phyloP scores from a whole-genome alignment of 2,329 filamentous ascomycete genomes.

The Phoma sp. region DNA sequence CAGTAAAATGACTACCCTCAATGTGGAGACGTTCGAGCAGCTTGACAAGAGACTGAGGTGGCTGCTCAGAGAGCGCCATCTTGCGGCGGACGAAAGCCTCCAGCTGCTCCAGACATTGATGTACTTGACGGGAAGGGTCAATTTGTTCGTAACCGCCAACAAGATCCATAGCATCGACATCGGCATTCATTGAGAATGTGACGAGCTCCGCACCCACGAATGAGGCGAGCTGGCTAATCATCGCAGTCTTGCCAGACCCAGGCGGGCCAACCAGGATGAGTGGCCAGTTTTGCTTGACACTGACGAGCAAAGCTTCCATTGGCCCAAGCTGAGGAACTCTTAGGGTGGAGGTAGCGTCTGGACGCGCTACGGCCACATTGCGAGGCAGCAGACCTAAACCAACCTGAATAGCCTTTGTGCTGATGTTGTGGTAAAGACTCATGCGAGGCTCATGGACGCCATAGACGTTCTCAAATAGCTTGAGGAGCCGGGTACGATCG shows the following conservation, averaged over 20 bases:
- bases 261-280: constrained; percentile 87
- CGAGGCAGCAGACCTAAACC: constrained; percentile 76
- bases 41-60: constrained; percentile 15
- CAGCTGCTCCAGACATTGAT: constrained; percentile 65
- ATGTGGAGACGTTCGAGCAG: constrained; percentile 34
- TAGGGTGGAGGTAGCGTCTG: constrained; percentile 30
- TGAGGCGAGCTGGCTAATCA: constrained; percentile 82
- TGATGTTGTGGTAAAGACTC: constrained; percentile 73
- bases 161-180: constrained; percentile 96
- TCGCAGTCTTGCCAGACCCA: constrained; percentile 83
- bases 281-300: constrained; percentile 84
- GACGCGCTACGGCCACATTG: constrained; percentile 52
- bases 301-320: constrained; percentile 86
- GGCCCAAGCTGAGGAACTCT: constrained; percentile 67
- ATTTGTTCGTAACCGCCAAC: constrained; percentile 97
- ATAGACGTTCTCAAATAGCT: constrained; percentile 73
- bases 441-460: constrained; percentile 49
- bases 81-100: constrained; percentile 58
- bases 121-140: constrained; percentile 77
- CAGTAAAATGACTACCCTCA: neutral
- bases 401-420: constrained; percentile 72
- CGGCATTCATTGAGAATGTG: constrained; percentile 88
- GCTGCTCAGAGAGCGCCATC: constrained; percentile 24
- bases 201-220: constrained; percentile 77
- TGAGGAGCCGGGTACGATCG: constrained; percentile 71